These are phyloP conservation scores for Syzygium jambos DNA, from an alignment of 345 rosid species.

Conservation along the genomic window DNA sequence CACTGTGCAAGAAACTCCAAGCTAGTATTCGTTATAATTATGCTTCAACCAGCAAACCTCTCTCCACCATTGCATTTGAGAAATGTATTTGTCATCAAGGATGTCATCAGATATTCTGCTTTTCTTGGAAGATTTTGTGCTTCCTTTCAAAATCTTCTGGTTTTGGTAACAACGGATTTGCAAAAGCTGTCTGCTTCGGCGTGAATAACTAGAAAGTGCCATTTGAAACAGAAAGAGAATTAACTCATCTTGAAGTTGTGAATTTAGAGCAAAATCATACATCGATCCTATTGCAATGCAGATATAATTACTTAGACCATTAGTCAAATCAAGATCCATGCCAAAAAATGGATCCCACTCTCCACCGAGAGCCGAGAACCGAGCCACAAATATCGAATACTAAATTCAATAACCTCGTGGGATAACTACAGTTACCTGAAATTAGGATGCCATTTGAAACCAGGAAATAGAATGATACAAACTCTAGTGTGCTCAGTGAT, in stretches of 20 bases:
- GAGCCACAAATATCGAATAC: background rate
- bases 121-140: slow-evolving; percentile 41
- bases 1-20: background rate
- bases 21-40: background rate
- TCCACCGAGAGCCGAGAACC: background rate
- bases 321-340: background rate
- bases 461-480: background rate
- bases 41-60: slow-evolving; percentile 41
- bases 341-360: background rate
- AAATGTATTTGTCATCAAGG: slow-evolving; percentile 54
- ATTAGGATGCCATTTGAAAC: background rate
- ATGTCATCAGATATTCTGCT: slow-evolving; percentile 23
- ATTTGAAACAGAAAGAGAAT: background rate
- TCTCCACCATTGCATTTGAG: slow-evolving; percentile 84
- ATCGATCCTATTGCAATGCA: background rate
- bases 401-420: background rate
- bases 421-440: background rate
- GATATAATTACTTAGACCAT: background rate
- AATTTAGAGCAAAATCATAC: background rate
- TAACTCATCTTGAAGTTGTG: background rate
- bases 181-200: slow-evolving; percentile 25
- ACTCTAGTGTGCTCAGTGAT: background rate
- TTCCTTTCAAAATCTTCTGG: slow-evolving; percentile 31
- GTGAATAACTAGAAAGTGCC: background rate
- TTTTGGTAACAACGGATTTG: slow-evolving; percentile 39